Conservation (phyloP, 257 asterid genomes). For the Henckelia pumila region DNA sequence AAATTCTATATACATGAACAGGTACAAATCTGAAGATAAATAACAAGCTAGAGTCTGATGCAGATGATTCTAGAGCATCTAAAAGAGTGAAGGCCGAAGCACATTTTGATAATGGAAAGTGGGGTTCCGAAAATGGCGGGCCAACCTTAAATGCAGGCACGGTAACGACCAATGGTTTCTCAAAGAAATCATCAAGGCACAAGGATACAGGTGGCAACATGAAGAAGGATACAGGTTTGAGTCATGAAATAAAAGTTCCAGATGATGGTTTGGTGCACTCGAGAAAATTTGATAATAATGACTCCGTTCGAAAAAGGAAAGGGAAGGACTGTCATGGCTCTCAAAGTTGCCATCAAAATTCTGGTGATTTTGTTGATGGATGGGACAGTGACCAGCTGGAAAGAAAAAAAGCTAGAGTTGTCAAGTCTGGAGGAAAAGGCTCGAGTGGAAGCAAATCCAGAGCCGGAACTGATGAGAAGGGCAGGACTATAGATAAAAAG, state of each 20-base stretch:
- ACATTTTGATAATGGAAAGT: neutral
- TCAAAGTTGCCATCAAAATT: conserved; percentile 37
- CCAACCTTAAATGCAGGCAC: neutral
- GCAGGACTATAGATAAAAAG: conserved; percentile 41
- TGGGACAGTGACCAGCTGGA: conserved; percentile 50
- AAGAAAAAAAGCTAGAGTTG: conserved; percentile 73
- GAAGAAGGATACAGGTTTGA: conserved; percentile 34
- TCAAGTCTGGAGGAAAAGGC: conserved; percentile 64
- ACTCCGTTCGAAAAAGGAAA: conserved; percentile 57
- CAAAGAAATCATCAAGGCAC: neutral
- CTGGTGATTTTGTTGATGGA: conserved; percentile 42
- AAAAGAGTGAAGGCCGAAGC: neutral
- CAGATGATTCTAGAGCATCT: neutral
- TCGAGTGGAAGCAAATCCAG: conserved; percentile 44
- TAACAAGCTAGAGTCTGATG: neutral
- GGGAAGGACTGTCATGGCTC: conserved; percentile 37
- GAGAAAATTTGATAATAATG: conserved; percentile 46
- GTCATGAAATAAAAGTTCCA: conserved; percentile 39
- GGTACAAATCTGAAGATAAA: conserved; percentile 29
- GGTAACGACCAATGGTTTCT: neutral
- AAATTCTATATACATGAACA: no score
- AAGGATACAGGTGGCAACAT: conserved; percentile 43
- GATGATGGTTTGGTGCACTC: conserved; percentile 44
- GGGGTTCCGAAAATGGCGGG: neutral
- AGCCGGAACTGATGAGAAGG: conserved; percentile 40